phyloP scores from a whole-genome alignment of 805 yeast genomes.

The Candida patagonica region DNA sequence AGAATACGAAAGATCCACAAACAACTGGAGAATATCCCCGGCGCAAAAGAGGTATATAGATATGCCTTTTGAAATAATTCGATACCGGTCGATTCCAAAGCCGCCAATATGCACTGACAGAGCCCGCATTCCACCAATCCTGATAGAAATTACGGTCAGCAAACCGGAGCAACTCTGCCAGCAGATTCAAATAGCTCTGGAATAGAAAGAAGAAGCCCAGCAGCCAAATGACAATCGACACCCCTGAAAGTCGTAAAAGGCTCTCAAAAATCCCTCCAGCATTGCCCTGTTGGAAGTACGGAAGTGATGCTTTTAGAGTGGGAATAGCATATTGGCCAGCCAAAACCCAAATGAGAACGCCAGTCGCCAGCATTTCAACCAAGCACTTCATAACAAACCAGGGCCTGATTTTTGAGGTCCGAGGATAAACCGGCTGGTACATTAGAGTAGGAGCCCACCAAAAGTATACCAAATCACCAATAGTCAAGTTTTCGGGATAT shows the following conservation, averaged over 20 bases:
- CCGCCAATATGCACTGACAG: constrained; percentile 39
- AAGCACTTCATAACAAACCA: constrained; percentile 28
- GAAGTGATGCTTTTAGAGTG: constrained; percentile 30
- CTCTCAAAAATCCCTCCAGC: constrained; percentile 27
- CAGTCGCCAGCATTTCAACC: constrained; percentile 29
- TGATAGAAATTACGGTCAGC: constrained; percentile 39
- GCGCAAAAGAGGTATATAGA: constrained; percentile 32
- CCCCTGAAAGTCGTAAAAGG: constrained; percentile 31
- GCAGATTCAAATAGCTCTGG: constrained; percentile 34
- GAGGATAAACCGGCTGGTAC: constrained; percentile 41
- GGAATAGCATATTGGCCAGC: constrained; percentile 36
- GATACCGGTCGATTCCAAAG: constrained; percentile 39
- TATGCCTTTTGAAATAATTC: constrained; percentile 35
- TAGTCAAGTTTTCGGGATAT: constrained; percentile 34
- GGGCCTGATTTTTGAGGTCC: constrained; percentile 25
- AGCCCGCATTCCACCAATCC: constrained; percentile 45
- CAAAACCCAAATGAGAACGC: constrained; percentile 30
- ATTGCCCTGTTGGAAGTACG: constrained; percentile 19
- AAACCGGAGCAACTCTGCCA: constrained; percentile 37
- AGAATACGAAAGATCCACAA: constrained; percentile 32
- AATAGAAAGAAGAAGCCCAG: constrained; percentile 34
- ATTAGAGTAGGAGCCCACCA: constrained; percentile 41
- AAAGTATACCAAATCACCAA: constrained; percentile 30
- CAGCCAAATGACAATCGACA: constrained; percentile 37
- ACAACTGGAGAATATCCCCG: constrained; percentile 25